These are phyloP conservation scores for Malus hybrid DNA, from an alignment of 331 rosid genomes.

Conservation along the genomic window DNA sequence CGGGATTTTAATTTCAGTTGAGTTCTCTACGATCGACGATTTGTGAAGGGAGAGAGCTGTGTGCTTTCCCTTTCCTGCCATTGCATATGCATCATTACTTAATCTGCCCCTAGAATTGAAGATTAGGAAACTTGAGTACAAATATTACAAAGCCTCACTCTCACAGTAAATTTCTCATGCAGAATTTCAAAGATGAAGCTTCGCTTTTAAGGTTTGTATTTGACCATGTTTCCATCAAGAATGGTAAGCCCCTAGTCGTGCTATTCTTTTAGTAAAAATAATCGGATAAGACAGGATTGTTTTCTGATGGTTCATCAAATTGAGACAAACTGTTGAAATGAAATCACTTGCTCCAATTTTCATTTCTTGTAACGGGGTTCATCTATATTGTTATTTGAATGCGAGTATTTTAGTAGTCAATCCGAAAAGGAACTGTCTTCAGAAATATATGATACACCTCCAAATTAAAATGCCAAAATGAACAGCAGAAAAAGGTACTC, in stretches of 20 bases:
- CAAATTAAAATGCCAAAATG: constrained; percentile 13
- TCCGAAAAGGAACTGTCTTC: background rate
- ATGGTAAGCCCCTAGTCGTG: background rate
- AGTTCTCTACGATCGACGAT: no score
- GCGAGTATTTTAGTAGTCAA: background rate
- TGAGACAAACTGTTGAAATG: background rate
- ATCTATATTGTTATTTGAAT: background rate
- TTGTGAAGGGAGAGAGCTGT: no score
- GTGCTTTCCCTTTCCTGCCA: no score
- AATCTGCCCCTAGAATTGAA: no score
- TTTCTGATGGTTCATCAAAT: background rate
- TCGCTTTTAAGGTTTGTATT: background rate
- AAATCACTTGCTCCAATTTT: background rate
- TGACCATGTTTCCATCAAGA: background rate
- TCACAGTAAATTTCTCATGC: background rate
- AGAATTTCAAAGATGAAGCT: background rate
- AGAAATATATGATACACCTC: constrained; percentile 7
- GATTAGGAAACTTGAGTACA: no score
- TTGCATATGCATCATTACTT: no score
- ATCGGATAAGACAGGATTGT: no score
- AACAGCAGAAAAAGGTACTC: constrained; percentile 10
- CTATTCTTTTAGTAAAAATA: background rate
- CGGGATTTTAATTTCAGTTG: no score
- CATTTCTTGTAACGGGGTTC: background rate
- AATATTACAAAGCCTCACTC: background rate